phyloP scores from a whole-genome alignment of 768 basidiomycete species.

The Chiua virens region DNA sequence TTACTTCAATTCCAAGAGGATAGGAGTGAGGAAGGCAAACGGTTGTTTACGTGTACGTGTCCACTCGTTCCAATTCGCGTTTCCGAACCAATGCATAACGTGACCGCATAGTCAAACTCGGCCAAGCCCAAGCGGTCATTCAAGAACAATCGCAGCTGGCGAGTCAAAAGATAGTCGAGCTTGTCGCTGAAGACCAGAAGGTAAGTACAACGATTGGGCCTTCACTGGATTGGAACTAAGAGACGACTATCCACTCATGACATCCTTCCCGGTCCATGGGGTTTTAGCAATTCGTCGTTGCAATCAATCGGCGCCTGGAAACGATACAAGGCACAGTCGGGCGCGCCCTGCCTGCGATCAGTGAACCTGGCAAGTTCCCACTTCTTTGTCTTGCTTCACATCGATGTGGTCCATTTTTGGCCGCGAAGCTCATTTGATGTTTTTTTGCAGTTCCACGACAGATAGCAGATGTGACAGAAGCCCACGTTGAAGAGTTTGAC shows the following conservation, averaged over 20 bases:
- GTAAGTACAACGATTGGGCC: background rate
- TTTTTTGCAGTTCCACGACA: slow-evolving; percentile 7
- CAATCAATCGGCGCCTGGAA: slow-evolving; percentile 15
- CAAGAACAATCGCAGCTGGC: slow-evolving; percentile 17
- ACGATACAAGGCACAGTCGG: slow-evolving; percentile 14
- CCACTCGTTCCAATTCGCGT: no score
- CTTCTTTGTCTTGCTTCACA: background rate
- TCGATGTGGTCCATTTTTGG: background rate
- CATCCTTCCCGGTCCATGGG: background rate
- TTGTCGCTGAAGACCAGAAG: slow-evolving; percentile 15
- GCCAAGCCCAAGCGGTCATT: slow-evolving; percentile 12
- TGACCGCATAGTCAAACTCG: slow-evolving; percentile 5
- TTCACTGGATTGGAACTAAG: no score
- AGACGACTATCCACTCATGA: no score
- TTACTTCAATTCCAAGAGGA: slow-evolving; percentile 22
- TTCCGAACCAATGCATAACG: background rate
- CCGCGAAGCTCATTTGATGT: background rate
- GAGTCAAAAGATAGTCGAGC: slow-evolving; percentile 14
- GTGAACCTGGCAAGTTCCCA: slow-evolving; percentile 3
- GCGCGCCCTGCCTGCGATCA: slow-evolving; percentile 9
- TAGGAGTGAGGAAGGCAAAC: slow-evolving; percentile 15
- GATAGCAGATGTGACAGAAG: slow-evolving; percentile 9
- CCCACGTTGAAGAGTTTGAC: slow-evolving; percentile 14
- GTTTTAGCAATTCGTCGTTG: slow-evolving; percentile 7
- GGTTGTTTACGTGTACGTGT: slow-evolving; percentile 9